Evolutionary conservation across 345 rosid species (phyloP).

Genomic region (Geranium brycei): DNA sequence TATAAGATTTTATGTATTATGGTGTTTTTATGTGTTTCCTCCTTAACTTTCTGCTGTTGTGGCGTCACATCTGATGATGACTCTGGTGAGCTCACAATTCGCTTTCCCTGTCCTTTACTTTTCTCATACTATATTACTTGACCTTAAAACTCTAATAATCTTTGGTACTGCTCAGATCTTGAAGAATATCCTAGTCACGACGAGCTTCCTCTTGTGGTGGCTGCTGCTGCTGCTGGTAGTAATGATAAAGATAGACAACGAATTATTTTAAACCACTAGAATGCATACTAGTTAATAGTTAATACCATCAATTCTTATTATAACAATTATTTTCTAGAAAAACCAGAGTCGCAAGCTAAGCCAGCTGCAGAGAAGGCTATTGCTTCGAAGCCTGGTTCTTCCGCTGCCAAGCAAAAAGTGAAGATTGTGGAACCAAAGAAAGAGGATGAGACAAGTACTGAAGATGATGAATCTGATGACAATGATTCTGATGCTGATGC

Average conservation of each 20-base stretch:
- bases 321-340: slow-evolving; percentile 15
- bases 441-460: slow-evolving; percentile 22
- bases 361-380: slow-evolving; percentile 2
- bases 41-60: slow-evolving; percentile 21
- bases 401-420: slow-evolving; percentile 26
- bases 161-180: background rate
- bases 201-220: slow-evolving; percentile 10
- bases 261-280: background rate
- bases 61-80: slow-evolving; percentile 1
- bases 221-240: background rate
- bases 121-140: background rate
- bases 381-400: slow-evolving; percentile 2
- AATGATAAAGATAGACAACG: slow-evolving; percentile 14
- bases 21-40: slow-evolving; percentile 7
- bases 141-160: background rate
- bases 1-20: background rate
- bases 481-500: slow-evolving; percentile 17
- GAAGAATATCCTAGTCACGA: background rate
- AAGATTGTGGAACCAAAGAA: slow-evolving; percentile 31
- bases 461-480: background rate
- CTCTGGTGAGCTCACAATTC: slow-evolving; percentile 13
- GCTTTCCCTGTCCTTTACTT: background rate
- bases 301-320: background rate
- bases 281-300: background rate
- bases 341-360: slow-evolving; percentile 11